Conservation (phyloP, 352 stramenopile species). For the Pythium brachiatum region DNA sequence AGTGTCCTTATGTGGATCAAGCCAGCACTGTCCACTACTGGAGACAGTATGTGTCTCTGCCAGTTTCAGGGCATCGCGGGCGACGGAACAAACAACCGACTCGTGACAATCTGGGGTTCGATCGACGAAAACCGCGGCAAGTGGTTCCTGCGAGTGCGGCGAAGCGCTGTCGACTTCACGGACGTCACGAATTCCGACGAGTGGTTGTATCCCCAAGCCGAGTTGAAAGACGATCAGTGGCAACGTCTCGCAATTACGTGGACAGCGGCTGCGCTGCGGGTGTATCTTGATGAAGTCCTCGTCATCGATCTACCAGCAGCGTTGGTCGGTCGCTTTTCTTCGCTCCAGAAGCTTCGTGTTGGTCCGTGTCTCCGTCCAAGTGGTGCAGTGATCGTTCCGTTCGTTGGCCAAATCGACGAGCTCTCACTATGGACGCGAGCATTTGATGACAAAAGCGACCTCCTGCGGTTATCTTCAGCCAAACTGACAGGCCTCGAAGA, state of each 20-base stretch:
- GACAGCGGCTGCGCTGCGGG: background rate
- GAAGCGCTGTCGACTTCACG: background rate
- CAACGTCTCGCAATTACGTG: constrained; percentile 14
- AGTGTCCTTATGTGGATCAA: constrained; percentile 14
- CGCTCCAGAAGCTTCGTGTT: background rate
- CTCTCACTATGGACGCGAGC: constrained; percentile 29
- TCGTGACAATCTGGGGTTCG: constrained; percentile 10
- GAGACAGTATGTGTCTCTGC: constrained; percentile 8
- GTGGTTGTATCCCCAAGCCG: constrained; percentile 14
- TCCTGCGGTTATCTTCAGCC: background rate
- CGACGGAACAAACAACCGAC: background rate
- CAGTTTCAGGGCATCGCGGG: constrained; percentile 1
- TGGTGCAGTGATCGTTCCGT: constrained; percentile 5
- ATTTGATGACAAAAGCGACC: constrained; percentile 3
- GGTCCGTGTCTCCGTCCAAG: background rate
- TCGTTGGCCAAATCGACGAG: constrained; percentile 34
- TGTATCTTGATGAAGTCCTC: constrained; percentile 15
- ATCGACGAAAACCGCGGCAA: background rate
- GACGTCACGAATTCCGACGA: background rate
- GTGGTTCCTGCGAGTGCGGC: constrained; percentile 17
- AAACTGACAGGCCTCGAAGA: constrained; percentile 28
- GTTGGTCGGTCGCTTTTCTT: background rate
- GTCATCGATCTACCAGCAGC: background rate
- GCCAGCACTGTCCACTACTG: background rate
- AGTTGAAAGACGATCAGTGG: constrained; percentile 12